A percentile compares a stretch with the other conserved stretches of the same genome.
Evolutionary conservation across 2,329 filamentous ascomycete genomes (phyloP).

Genomic region (Tolypocladium nubicola): DNA sequence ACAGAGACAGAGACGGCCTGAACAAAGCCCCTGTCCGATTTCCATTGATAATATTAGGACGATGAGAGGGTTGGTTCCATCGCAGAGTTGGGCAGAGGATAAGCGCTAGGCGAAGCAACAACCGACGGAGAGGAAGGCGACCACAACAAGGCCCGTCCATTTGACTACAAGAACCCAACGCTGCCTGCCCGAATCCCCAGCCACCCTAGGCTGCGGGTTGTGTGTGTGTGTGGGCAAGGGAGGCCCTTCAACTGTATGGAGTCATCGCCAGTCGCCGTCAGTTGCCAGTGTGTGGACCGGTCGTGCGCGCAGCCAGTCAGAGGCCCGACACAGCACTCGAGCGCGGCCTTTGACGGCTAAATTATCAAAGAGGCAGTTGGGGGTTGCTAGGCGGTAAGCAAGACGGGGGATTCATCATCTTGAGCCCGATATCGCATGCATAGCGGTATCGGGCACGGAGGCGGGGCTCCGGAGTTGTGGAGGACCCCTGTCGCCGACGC

Average conservation of each 20-base stretch:
- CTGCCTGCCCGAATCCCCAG: not conserved
- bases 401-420: not conserved
- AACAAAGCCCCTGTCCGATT: not conserved
- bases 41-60: not conserved
- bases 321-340: not conserved
- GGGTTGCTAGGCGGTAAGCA: not conserved
- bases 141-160: no score
- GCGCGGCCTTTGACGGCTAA: not conserved
- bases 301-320: not conserved
- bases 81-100: not conserved
- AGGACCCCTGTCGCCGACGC: not conserved
- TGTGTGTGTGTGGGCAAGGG: not conserved
- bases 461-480: not conserved
- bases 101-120: not conserved
- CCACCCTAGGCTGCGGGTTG: not conserved
- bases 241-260: not conserved
- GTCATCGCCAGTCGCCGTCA: not conserved
- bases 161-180: not conserved
- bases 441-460: not conserved
- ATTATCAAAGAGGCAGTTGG: not conserved
- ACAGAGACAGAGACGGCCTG: not conserved
- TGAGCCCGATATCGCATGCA: slow-evolving; percentile 1
- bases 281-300: not conserved
- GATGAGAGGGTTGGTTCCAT: not conserved
- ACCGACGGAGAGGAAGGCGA: not conserved